phyloP scores from a whole-genome alignment of 2,329 filamentous ascomycete genomes.

The Pestalotiopsis sp. region DNA sequence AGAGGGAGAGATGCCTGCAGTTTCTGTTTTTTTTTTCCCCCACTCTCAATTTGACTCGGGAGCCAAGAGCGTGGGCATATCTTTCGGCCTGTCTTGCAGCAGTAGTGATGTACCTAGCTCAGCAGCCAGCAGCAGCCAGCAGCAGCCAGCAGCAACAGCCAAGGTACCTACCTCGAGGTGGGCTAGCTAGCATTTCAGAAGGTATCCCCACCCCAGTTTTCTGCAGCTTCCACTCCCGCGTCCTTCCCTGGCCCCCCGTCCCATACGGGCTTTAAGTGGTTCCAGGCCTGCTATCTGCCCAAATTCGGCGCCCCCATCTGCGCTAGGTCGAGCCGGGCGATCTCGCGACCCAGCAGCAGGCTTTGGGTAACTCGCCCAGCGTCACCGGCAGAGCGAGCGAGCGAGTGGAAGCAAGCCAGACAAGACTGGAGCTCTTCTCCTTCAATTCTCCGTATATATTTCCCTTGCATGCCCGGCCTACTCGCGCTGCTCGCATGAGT shows the following conservation, averaged over 20 bases:
- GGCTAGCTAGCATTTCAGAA: neutral
- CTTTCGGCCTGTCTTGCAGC: neutral
- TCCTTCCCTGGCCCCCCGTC: neutral
- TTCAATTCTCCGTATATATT: conserved; percentile 4
- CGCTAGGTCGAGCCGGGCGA: conserved; percentile 7
- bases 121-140: no score
- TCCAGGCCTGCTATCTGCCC: conserved; percentile 13
- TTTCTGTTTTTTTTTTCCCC: neutral
- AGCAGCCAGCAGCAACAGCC: no score
- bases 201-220: neutral
- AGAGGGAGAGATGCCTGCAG: neutral
- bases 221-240: conserved; percentile 1
- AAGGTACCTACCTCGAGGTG: neutral
- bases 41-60: neutral
- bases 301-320: conserved; percentile 13
- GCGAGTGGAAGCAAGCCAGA: no score
- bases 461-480: conserved; percentile 1
- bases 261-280: conserved; percentile 13
- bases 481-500: neutral
- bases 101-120: no score
- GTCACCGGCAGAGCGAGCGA: neutral
- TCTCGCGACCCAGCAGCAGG: conserved; percentile 5
- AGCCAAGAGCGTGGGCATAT: neutral
- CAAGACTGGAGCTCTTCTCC: neutral
- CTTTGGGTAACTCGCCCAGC: neutral